Evolutionary conservation across 2,329 filamentous ascomycete species (phyloP).

Genomic region (Fusarium oligoseptatum): DNA sequence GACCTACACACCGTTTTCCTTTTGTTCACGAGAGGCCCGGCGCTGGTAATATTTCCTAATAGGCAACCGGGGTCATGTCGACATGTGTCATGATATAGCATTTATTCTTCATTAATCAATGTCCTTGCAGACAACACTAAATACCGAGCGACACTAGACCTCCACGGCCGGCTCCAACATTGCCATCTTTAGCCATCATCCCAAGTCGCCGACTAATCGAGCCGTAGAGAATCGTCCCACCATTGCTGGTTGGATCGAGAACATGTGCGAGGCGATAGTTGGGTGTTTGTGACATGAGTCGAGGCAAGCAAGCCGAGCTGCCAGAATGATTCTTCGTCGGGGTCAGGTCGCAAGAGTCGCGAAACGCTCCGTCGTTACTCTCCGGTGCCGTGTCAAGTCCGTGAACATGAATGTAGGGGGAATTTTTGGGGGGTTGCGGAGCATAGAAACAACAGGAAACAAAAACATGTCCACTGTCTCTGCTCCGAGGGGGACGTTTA

Average conservation of each 20-base stretch:
- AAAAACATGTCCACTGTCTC: conserved; percentile 32
- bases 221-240: background rate
- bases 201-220: conserved; percentile 3
- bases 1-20: conserved; percentile 1
- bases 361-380: conserved; percentile 4
- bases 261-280: background rate
- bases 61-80: conserved; percentile 40
- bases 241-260: background rate
- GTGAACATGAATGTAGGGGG: conserved; percentile 33
- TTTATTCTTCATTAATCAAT: conserved; percentile 49
- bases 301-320: conserved; percentile 18
- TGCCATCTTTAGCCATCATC: conserved; percentile 1
- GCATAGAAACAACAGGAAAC: conserved; percentile 26
- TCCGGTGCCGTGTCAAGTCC: conserved; percentile 13
- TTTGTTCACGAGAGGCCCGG: conserved; percentile 34
- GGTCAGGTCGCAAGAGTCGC: conserved; percentile 2
- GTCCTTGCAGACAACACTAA: conserved; percentile 37
- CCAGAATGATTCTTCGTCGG: background rate
- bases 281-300: conserved; percentile 1
- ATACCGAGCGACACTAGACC: conserved; percentile 30
- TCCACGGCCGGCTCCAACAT: conserved; percentile 24
- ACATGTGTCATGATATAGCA: conserved; percentile 49
- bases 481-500: conserved; percentile 19
- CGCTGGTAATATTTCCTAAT: conserved; percentile 40
- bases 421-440: conserved; percentile 18